These are phyloP conservation scores for Melanomma pulvis-pyrius DNA, from an alignment of 495 filamentous ascomycete species.

Conservation along the genomic window DNA sequence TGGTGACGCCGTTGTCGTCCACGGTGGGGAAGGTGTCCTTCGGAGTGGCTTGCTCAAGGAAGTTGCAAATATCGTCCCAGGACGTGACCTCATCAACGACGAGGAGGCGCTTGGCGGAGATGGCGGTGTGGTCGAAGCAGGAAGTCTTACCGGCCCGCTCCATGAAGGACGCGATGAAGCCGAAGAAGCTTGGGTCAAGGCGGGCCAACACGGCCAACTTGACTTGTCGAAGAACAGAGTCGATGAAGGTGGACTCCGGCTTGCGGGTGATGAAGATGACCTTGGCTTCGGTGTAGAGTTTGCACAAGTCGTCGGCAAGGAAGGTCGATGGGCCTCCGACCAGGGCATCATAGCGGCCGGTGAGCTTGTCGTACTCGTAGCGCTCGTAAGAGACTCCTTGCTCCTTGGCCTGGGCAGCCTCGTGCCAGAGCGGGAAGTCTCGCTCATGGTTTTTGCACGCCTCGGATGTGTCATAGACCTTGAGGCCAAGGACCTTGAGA, in stretches of 20 bases:
- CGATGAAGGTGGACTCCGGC: not conserved
- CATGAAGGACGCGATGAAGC: not conserved
- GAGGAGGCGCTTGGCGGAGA: not conserved
- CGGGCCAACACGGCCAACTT: not conserved
- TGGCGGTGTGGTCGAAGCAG: not conserved
- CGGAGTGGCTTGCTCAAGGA: not conserved
- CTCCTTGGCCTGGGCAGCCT: slow-evolving; percentile 5
- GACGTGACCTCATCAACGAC: not conserved
- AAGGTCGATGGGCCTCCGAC: not conserved
- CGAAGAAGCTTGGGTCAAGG: not conserved
- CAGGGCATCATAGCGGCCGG: slow-evolving; percentile 1
- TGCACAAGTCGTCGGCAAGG: slow-evolving; percentile 8
- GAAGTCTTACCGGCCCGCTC: not conserved
- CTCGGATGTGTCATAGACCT: slow-evolving; percentile 3
- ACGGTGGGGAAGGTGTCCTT: not conserved
- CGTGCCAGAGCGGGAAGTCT: slow-evolving; percentile 12
- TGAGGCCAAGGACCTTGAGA: not conserved
- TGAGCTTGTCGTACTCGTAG: slow-evolving; percentile 13
- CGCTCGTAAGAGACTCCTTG: not conserved
- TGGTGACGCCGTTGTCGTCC: not conserved
- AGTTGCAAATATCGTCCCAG: not conserved
- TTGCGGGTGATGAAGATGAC: slow-evolving; percentile 1
- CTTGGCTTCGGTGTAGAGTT: slow-evolving; percentile 9
- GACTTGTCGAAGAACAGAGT: not conserved
- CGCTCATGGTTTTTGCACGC: slow-evolving; percentile 1